A percentile compares a stretch with the other conserved stretches of the same genome.
These are phyloP conservation scores for Aspergillus nanangensis DNA, from an alignment of 495 filamentous ascomycete genomes.

Conservation along the genomic window DNA sequence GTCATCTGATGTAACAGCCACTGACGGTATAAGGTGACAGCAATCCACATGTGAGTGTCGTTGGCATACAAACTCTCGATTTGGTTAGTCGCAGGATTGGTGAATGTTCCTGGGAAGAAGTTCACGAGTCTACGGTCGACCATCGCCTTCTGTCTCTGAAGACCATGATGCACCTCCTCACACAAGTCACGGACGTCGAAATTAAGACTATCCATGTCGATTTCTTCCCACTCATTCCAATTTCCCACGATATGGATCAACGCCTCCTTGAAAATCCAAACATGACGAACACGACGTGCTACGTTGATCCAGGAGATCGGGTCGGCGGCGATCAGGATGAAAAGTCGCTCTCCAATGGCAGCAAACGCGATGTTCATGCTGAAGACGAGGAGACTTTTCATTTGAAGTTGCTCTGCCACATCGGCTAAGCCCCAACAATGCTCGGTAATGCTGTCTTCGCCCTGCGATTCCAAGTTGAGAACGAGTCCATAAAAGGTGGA, in stretches of 20 bases:
- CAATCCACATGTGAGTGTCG: slow-evolving; percentile 30
- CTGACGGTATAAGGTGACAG: slow-evolving; percentile 22
- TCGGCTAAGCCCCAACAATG: slow-evolving; percentile 29
- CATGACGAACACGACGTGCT: slow-evolving; percentile 32
- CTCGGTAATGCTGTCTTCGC: slow-evolving; percentile 17
- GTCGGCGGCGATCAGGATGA: slow-evolving; percentile 26
- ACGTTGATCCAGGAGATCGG: slow-evolving; percentile 39
- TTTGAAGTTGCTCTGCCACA: slow-evolving; percentile 35
- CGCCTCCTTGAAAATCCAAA: slow-evolving; percentile 41
- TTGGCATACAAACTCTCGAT: slow-evolving; percentile 11
- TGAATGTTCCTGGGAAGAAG: not conserved
- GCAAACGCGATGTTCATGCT: slow-evolving; percentile 25
- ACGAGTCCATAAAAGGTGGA: slow-evolving; percentile 32
- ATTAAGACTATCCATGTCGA: slow-evolving; percentile 8
- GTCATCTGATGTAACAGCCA: slow-evolving; percentile 17
- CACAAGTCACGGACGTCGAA: slow-evolving; percentile 19
- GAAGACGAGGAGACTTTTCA: slow-evolving; percentile 26
- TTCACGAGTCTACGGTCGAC: slow-evolving; percentile 22
- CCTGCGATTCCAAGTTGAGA: slow-evolving; percentile 22
- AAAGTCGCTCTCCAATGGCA: slow-evolving; percentile 5
- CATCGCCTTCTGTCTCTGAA: slow-evolving; percentile 1
- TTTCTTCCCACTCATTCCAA: slow-evolving; percentile 23
- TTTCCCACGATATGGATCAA: slow-evolving; percentile 43
- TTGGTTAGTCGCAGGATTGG: slow-evolving; percentile 12
- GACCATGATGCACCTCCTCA: slow-evolving; percentile 11